These are phyloP conservation scores for Pichia sp. DNA, from an alignment of 1,139 yeast genomes.

Conservation along the genomic window DNA sequence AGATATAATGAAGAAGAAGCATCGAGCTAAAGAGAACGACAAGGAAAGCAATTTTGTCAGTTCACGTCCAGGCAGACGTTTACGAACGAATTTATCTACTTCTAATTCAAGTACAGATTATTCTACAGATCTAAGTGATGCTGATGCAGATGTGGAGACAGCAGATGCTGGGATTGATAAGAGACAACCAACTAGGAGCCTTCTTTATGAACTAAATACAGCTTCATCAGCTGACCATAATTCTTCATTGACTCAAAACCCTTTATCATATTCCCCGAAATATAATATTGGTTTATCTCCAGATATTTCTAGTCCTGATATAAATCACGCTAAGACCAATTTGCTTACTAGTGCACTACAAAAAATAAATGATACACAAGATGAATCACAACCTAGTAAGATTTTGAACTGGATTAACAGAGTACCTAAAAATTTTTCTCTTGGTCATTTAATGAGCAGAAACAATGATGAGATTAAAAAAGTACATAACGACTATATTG, in stretches of 20 bases:
- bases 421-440: conserved; percentile 3
- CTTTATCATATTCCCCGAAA: background rate
- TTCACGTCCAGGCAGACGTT: background rate
- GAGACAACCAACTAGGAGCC: background rate
- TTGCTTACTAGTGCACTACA: background rate
- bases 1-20: background rate
- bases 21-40: background rate
- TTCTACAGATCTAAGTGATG: conserved; percentile 16
- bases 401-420: conserved; percentile 7
- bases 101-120: conserved; percentile 17
- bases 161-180: background rate
- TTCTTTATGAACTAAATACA: background rate
- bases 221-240: background rate
- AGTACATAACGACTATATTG: no score
- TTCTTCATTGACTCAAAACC: background rate
- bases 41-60: background rate
- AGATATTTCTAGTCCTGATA: background rate
- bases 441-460: conserved; percentile 1
- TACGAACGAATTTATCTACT: background rate
- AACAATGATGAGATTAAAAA: background rate
- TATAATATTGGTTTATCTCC: no score
- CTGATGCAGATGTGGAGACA: background rate
- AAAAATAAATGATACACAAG: conserved; percentile 2
- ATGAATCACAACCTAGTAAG: conserved; percentile 8
- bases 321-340: background rate